Conservation (phyloP, 2,329 filamentous ascomycete species). For the Trichophyton mentagrophytes region DNA sequence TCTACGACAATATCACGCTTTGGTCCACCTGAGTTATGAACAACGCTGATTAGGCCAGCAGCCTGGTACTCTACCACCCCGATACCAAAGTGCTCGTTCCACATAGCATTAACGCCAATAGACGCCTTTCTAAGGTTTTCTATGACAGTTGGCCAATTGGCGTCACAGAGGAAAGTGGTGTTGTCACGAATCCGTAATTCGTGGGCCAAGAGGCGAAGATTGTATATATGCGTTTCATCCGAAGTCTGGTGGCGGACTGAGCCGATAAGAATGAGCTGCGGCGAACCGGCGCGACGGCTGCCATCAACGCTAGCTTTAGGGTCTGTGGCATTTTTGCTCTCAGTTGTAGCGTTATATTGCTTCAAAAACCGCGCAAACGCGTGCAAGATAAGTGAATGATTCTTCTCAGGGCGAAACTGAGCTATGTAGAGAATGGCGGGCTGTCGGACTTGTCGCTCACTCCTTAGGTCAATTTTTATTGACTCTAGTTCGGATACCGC, state of each 20-base stretch:
- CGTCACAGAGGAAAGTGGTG: slow-evolving; percentile 81
- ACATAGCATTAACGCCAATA: slow-evolving; percentile 95
- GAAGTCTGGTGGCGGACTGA: slow-evolving; percentile 63
- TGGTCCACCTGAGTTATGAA: slow-evolving; percentile 85
- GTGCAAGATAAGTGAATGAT: slow-evolving; percentile 73
- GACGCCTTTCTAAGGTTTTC: slow-evolving; percentile 63
- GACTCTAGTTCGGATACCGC: slow-evolving; percentile 73
- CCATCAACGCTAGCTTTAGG: neutral
- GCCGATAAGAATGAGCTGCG: slow-evolving; percentile 70
- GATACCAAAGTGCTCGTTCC: slow-evolving; percentile 99
- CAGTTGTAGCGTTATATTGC: slow-evolving; percentile 38
- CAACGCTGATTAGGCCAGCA: slow-evolving; percentile 80
- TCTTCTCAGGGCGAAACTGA: slow-evolving; percentile 95
- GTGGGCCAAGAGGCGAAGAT: slow-evolving; percentile 71
- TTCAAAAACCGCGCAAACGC: slow-evolving; percentile 69
- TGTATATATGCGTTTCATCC: slow-evolving; percentile 56
- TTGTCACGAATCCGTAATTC: slow-evolving; percentile 72
- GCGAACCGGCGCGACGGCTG: slow-evolving; percentile 24
- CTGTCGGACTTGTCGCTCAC: slow-evolving; percentile 58
- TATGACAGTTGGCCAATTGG: slow-evolving; percentile 75
- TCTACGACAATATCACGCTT: slow-evolving; percentile 85
- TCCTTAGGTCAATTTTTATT: slow-evolving; percentile 51
- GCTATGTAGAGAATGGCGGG: slow-evolving; percentile 80
- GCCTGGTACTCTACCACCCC: slow-evolving; percentile 97
- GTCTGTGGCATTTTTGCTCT: slow-evolving; percentile 24